Evolutionary conservation across 2,329 filamentous ascomycete genomes (phyloP), one percentile per base, ranked within the genome.

Genomic region (Xylariales sp.): DNA sequence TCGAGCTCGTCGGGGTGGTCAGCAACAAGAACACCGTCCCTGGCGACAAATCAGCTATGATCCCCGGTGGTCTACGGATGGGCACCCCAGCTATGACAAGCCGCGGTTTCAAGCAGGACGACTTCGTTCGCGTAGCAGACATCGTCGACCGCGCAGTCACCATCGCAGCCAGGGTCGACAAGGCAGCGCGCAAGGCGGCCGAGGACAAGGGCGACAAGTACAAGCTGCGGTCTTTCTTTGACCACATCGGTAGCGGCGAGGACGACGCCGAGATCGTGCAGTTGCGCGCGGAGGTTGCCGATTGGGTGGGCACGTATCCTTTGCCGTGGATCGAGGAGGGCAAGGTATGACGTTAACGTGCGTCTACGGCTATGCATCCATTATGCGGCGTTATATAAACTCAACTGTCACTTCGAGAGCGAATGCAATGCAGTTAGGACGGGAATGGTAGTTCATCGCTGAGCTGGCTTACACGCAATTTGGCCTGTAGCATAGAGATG

Each of bases 1-100:
- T 96, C 18, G 90, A 96, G 63, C 80, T 95, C 34, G 88, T 94
- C 51, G 91, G 91, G 55, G 91, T 97, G 39, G 93, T 93, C n/a
- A 86, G 87, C 61, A 98, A 98, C 76, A 98, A 98, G 78, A 98
- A 98, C 71, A 96, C 93, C 6, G 91, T 96, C 0, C 93, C 93
- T 1, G 93, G 91, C 31, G 93, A 98, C 68, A 88, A 84, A 61
- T 95, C 89, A 1, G 93, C 93, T 1, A 78, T 98, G 59, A 88
- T 91, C 50, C 93, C 93, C 11, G 91, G 91, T 51, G 93, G 93
- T 49, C 76, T 98, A 50, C 84, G 93, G 51, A 90, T 98, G 69
- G 93, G 93, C 42, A 93, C 91, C 1, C 93, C 93, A 0, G 93
- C 93, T 53, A 98, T 98, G 93, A 97, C 93, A 16, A 95, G 88